Evolutionary conservation across 352 stramenopile species (phyloP).

Genomic region (Phytophthora pseudosyringae): DNA sequence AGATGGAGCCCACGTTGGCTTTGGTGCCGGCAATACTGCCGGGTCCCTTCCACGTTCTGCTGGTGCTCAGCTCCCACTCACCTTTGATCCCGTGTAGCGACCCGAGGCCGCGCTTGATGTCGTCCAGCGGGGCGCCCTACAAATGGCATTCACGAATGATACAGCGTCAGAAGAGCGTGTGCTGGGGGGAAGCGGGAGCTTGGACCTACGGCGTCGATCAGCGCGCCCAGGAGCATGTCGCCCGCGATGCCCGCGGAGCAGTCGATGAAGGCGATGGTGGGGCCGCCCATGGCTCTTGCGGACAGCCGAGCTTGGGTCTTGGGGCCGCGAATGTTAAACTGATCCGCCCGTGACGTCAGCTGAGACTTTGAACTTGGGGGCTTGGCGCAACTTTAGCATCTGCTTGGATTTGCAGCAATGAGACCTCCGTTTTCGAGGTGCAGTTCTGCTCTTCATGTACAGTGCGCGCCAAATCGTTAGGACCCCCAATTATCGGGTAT

Average conservation of each 20-base stretch:
- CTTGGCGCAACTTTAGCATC: conserved; percentile 8
- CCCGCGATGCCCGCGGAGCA: conserved; percentile 90
- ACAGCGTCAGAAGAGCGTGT: neutral
- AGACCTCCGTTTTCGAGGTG: too few relatives aligned
- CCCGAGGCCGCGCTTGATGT: conserved; percentile 62
- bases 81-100: conserved; percentile 71
- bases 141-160: conserved; percentile 10
- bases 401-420: conserved; percentile 10
- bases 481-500: too few relatives aligned
- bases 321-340: neutral
- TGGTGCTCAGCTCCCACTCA: conserved; percentile 87
- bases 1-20: conserved; percentile 88
- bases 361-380: conserved; percentile 2
- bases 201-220: conserved; percentile 84
- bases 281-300: conserved; percentile 18
- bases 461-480: too few relatives aligned
- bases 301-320: neutral
- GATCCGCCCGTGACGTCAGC: conserved; percentile 4
- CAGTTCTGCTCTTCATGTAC: too few relatives aligned
- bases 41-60: conserved; percentile 81
- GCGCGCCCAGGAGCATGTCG: conserved; percentile 91
- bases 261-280: conserved; percentile 76
- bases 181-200: neutral
- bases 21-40: conserved; percentile 92
- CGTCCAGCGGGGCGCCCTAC: conserved; percentile 66